Base-by-base conservation (phyloP, 257 asterid genomes). In the Solanum appendiculatum region DNA sequence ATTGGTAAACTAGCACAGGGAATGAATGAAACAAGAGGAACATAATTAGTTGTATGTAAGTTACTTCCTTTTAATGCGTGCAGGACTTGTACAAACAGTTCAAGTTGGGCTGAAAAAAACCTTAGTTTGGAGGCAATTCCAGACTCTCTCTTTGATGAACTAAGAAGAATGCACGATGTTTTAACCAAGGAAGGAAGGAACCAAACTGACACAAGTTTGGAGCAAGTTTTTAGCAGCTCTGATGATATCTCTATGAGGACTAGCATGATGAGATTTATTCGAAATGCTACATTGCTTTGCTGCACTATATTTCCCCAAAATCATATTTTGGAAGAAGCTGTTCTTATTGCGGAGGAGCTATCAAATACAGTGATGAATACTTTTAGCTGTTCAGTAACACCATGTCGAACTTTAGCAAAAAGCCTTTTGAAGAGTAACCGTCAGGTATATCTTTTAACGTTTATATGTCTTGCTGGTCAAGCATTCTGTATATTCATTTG, bases 71-170 rank as follows among this genome's bases (percentile, higher is more conserved):
- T 31, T 84, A 86, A 64, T 91, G 60, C 54, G 78, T 86, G 69
- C 91, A 97, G 99, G 99, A 91, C 94, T 87, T 93, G 96, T 92
- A 94, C 99, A 72, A 97, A 96, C 93, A 95, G 95, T 93, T 92
- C 96, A 80, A 93, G 92, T 92, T 96, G 98, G 99, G 86, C 90
- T 27, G 96, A 92, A 88, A 92, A 91, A 88, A 90, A 89, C 86
- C 95, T 94, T 58, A 91, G 95, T 90, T 90, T 96, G 86, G 99
- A 96, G 87, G 88, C 89, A 70, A 89, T 93, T 88, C 93, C 99
- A 20, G 82, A 91, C 86, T 91, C 93, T 75, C 89, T 97, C 73
- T 87, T 92, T 84, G 98, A 95, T 83, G 92, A 92, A 82, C 64
- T 95, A 89, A 92, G 89, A 87, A 89, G 92, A 82, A 89, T 93